Percentiles rank a stretch among this genome's conserved stretches.
Conservation (phyloP, 164 flowering plant species). For the Aristolochia californica region DNA sequence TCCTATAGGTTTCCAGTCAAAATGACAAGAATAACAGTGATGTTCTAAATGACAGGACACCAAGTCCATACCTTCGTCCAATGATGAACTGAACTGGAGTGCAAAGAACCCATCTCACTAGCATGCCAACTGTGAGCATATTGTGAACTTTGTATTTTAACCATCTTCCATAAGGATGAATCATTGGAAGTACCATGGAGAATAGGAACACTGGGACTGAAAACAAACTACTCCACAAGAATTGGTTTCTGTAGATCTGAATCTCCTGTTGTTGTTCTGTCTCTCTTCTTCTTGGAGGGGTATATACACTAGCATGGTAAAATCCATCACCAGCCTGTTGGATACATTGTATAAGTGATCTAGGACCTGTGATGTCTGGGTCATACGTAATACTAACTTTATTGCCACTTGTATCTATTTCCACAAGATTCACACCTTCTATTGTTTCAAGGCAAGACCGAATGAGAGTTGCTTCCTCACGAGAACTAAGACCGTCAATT, state of each 20-base stretch:
- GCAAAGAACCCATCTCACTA: conserved; percentile 77
- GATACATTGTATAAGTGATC: conserved; percentile 57
- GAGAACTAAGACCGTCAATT: conserved; percentile 49
- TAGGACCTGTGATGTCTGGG: conserved; percentile 71
- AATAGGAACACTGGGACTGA: conserved; percentile 68
- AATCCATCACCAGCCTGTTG: conserved; percentile 36
- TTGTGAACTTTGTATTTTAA: conserved; percentile 48
- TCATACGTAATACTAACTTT: conserved; percentile 57
- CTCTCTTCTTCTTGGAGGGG: conserved; percentile 57
- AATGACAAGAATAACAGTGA: no score
- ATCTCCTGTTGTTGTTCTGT: conserved; percentile 46
- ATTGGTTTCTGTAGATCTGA: conserved; percentile 42
- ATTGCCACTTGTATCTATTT: conserved; percentile 41
- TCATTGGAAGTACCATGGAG: conserved; percentile 92
- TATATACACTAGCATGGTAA: conserved; percentile 51
- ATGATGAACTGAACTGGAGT: conserved; percentile 86
- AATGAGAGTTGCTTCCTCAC: conserved; percentile 30
- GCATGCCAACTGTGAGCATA: conserved; percentile 70
- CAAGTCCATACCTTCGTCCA: conserved; percentile 55
- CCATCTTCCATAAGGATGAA: conserved; percentile 81
- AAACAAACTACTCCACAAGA: conserved; percentile 72
- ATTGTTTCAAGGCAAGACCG: conserved; percentile 40
- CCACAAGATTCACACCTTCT: conserved; percentile 63
- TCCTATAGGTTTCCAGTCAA: no score
- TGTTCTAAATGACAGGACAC: not conserved